Percentiles rank a stretch among this genome's conserved stretches.
phyloP scores from a whole-genome alignment of 2,329 filamentous ascomycete species.

The Fusarium irregulare region DNA sequence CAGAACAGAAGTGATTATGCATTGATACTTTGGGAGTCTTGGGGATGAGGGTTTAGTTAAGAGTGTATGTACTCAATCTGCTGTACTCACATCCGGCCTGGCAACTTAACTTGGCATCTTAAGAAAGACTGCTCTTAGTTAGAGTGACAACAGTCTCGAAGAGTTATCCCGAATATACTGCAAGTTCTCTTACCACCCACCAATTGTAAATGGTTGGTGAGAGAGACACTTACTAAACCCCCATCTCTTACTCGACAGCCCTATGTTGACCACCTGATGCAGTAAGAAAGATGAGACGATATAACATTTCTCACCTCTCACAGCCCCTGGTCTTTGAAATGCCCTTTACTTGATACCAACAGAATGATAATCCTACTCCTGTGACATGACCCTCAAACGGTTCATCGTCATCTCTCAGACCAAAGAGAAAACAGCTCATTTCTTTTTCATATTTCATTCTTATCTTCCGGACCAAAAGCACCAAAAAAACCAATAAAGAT shows the following conservation, averaged over 20 bases:
- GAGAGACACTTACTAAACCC: background rate
- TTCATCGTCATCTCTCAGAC: background rate
- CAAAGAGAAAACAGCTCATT: background rate
- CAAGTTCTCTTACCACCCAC: background rate
- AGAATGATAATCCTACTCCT: too few species aligned
- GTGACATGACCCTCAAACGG: background rate
- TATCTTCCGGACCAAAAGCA: slow-evolving; percentile 4
- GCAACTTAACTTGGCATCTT: too few species aligned
- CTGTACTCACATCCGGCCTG: too few species aligned
- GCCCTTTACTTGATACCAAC: background rate
- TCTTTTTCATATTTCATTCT: background rate
- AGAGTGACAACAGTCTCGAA: too few species aligned
- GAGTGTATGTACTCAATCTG: too few species aligned
- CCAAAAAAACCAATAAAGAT: slow-evolving; percentile 10
- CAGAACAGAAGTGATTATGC: background rate
- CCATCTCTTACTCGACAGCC: background rate
- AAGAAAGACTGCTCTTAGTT: too few species aligned
- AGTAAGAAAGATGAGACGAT: background rate
- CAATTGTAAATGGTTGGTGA: background rate
- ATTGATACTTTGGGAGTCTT: background rate
- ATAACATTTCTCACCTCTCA: background rate
- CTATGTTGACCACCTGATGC: background rate
- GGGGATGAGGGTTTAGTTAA: too few species aligned
- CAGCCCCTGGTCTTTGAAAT: background rate
- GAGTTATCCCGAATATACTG: too few species aligned